phyloP scores from a whole-genome alignment of 148 eudicot species.

The Spergularia bocconei region DNA sequence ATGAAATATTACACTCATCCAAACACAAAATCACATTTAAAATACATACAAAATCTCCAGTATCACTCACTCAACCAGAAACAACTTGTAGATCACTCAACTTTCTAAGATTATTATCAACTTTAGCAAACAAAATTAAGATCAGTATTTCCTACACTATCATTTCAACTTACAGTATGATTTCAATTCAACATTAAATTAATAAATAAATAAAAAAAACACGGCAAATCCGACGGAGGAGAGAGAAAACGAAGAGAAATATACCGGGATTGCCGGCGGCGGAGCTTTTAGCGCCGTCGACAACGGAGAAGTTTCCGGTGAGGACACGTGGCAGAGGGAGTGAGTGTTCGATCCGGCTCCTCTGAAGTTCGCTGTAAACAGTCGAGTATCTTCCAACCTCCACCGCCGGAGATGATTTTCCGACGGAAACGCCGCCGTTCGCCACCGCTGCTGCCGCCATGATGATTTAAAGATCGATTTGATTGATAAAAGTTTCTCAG shows the following conservation, averaged over 20 bases:
- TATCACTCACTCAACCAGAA: neutral
- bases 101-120: neutral
- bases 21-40: neutral
- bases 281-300: constrained; percentile 83
- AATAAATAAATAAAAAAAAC: neutral
- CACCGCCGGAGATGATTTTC: constrained; percentile 18
- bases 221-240: neutral
- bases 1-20: neutral
- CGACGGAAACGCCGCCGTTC: constrained; percentile 49
- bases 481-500: neutral
- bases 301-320: constrained; percentile 49
- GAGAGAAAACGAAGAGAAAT: neutral
- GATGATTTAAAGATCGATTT: neutral
- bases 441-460: constrained; percentile 57
- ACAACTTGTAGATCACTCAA: neutral
- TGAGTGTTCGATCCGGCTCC: constrained; percentile 77
- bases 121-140: neutral
- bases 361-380: constrained; percentile 88
- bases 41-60: neutral
- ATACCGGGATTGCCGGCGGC: constrained; percentile 98
- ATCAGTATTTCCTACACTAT: neutral
- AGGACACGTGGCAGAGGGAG: constrained; percentile 84
- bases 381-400: constrained; percentile 42
- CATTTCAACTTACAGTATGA: neutral
- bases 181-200: neutral